phyloP scores from a whole-genome alignment of 495 filamentous ascomycete genomes.

The Massariosphaeria phaeospora region DNA sequence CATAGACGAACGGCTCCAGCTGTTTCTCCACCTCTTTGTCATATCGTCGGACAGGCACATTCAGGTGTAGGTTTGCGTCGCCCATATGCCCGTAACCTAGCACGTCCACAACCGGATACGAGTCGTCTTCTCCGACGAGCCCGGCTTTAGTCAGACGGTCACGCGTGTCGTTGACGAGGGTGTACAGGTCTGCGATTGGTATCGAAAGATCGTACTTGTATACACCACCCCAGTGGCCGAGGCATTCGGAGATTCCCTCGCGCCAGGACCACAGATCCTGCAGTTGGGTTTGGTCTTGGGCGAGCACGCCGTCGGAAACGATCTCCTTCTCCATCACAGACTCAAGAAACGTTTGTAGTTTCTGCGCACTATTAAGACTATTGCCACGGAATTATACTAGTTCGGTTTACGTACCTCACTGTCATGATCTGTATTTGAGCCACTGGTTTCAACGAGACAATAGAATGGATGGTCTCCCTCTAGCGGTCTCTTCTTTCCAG shows the following conservation, averaged over 20 bases:
- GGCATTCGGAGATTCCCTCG: conserved; percentile 82
- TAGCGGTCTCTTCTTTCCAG: conserved; percentile 70
- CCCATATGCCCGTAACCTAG: conserved; percentile 99
- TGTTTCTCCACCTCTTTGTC: conserved; percentile 83
- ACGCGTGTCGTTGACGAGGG: conserved; percentile 76
- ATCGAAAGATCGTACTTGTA: conserved; percentile 99
- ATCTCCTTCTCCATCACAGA: conserved; percentile 79
- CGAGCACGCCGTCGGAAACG: conserved; percentile 80
- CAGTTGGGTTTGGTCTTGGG: conserved; percentile 87
- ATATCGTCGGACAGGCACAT: conserved; percentile 73
- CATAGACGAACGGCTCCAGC: conserved; percentile 92
- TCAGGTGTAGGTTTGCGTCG: conserved; percentile 90
- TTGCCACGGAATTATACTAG: background rate
- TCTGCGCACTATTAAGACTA: conserved; percentile 22
- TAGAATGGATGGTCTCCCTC: conserved; percentile 87
- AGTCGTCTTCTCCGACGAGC: conserved; percentile 70
- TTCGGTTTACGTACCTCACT: conserved; percentile 48
- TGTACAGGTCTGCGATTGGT: conserved; percentile 79
- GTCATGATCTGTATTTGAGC: conserved; percentile 90
- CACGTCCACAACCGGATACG: conserved; percentile 74
- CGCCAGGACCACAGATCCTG: conserved; percentile 84
- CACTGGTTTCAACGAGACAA: conserved; percentile 92
- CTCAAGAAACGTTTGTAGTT: conserved; percentile 64
- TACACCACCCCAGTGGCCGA: conserved; percentile 87
- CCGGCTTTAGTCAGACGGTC: conserved; percentile 65